Percentiles rank a stretch among this genome's conserved stretches.
These are phyloP conservation scores for Nemania abortiva DNA, from an alignment of 2,329 filamentous ascomycete species.

Conservation along the genomic window DNA sequence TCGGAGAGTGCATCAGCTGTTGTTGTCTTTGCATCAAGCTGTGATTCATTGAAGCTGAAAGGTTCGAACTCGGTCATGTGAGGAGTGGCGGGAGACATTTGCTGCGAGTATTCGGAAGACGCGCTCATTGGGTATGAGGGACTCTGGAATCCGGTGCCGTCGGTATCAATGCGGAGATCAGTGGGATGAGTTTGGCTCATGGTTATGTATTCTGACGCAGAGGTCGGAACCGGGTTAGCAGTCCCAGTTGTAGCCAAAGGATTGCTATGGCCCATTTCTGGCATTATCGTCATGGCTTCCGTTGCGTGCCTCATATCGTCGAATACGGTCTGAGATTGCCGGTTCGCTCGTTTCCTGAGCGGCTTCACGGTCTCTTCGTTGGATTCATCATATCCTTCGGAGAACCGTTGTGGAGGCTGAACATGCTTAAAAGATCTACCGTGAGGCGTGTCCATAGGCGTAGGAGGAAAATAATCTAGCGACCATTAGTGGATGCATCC, in stretches of 20 bases:
- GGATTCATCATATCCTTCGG: slow-evolving; percentile 72
- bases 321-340: slow-evolving; percentile 65
- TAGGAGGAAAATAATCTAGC: slow-evolving; percentile 72
- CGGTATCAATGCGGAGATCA: slow-evolving; percentile 57
- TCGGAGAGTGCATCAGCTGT: slow-evolving; percentile 37
- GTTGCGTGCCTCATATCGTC: slow-evolving; percentile 69
- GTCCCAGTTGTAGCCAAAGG: slow-evolving; percentile 57
- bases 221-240: slow-evolving; percentile 65
- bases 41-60: slow-evolving; percentile 61
- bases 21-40: slow-evolving; percentile 52
- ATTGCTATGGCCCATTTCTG: slow-evolving; percentile 68
- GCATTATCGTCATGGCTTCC: slow-evolving; percentile 62
- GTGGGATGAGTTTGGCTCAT: slow-evolving; percentile 57
- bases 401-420: slow-evolving; percentile 63
- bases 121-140: slow-evolving; percentile 54
- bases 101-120: slow-evolving; percentile 64
- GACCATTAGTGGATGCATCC: slow-evolving; percentile 39
- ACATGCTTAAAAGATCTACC: slow-evolving; percentile 59
- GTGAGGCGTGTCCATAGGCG: slow-evolving; percentile 74
- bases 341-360: slow-evolving; percentile 57
- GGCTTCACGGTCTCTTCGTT: slow-evolving; percentile 76
- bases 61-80: slow-evolving; percentile 59
- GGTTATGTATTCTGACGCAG: slow-evolving; percentile 68
- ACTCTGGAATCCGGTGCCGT: slow-evolving; percentile 52
- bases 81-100: slow-evolving; percentile 65